Conservation (phyloP, 768 basidiomycete genomes). For the Plicaturopsis crispa region DNA sequence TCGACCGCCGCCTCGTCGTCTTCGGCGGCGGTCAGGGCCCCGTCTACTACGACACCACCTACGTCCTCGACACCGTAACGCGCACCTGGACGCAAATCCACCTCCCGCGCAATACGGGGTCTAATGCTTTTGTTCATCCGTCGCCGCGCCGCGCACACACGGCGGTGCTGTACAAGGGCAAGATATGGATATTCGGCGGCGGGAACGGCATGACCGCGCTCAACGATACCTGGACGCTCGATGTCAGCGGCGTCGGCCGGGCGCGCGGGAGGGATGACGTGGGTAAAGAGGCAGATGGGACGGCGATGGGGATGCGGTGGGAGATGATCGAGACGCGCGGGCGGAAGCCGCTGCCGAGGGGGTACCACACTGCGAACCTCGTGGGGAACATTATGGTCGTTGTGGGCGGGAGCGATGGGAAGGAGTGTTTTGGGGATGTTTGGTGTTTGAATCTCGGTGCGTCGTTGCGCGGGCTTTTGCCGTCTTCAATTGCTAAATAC, state of each 20-base stretch:
- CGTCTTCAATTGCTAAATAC: background rate
- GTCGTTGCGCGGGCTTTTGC: background rate
- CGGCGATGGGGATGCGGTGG: constrained; percentile 42
- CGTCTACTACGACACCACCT: constrained; percentile 76
- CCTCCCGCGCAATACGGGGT: constrained; percentile 12
- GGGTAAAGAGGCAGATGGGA: constrained; percentile 26
- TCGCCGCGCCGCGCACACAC: constrained; percentile 84
- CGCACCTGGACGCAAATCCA: constrained; percentile 44
- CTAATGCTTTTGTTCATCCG: constrained; percentile 23
- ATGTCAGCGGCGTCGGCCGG: constrained; percentile 38
- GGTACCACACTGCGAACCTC: constrained; percentile 89
- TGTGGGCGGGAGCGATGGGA: constrained; percentile 87
- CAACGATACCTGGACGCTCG: constrained; percentile 86
- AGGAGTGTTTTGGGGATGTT: constrained; percentile 81
- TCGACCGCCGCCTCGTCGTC: constrained; percentile 72
- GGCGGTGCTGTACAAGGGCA: constrained; percentile 61
- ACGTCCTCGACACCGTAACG: constrained; percentile 71
- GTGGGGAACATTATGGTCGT: constrained; percentile 82
- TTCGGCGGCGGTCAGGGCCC: constrained; percentile 86
- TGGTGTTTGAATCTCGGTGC: constrained; percentile 82
- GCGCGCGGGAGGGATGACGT: constrained; percentile 10
- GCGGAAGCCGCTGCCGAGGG: constrained; percentile 54
- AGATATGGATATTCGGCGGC: constrained; percentile 88
- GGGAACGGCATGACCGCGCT: constrained; percentile 88
- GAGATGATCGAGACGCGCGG: constrained; percentile 46